Evolutionary conservation across 1,284 basidiomycete species (phyloP), one percentile per base, ranked within the genome.

Genomic region (Filobasidium uniguttulatum): DNA sequence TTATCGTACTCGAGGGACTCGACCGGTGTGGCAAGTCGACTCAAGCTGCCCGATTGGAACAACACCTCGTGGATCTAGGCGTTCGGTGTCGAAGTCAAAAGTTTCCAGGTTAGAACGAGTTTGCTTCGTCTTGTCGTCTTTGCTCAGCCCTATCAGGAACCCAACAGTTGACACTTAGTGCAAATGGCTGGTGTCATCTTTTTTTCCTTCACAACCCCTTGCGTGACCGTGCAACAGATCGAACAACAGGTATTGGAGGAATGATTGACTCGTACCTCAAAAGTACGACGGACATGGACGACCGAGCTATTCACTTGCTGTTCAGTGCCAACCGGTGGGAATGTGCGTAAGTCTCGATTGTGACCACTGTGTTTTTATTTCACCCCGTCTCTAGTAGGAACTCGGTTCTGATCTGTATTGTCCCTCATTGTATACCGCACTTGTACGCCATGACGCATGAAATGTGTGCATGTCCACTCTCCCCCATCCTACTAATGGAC

Each of bases 311-410:
- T 49, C 93, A 98, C 64, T 78, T 97, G 1, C 77, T 99, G 49
- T 98, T 98, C 73, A 83, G 87, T 44, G 93, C 91, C 1, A 99
- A 98, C 65, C 79, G 93, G 20, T 98, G 94, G 93, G 93, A 98
- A 66, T 76, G 83, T 57, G 81, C 82, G 85, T 91, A 58, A 63
- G 80, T 76, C n/a, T 17, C 0, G 25, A 33, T n/a, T n/a, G n/a
- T 38, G 20, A 3, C 4, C n/a, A 9, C 12, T 20, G 3, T 10
- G 17, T 25, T 33, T 8, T 25, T 4, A n/a, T 23, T 33, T 34
- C 30, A 25, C 34, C 25, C 35, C 33, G 50, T 36, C 34, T 37
- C 44, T 44, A 44, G 33, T 19, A 40, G 29, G 25, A 48, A 23
- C 29, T 14, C 10, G 30, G 15, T 46, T 35, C 6, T 28, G 33